Conservation (phyloP, 2,329 filamentous ascomycete species). For the Fusarium sp. region DNA sequence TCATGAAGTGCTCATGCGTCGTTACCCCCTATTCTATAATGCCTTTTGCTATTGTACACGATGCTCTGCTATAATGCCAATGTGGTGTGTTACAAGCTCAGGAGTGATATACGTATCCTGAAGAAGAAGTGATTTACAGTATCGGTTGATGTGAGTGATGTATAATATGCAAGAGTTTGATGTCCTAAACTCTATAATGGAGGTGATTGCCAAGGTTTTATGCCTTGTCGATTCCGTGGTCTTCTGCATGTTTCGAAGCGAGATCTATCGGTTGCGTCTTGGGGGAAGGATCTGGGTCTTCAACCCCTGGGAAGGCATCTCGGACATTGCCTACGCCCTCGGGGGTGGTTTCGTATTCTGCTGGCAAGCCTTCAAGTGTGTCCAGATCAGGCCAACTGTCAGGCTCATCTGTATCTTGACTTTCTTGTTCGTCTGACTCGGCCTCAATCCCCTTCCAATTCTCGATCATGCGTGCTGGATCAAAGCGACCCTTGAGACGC, state of each 20-base stretch:
- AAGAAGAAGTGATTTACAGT: constrained; percentile 27
- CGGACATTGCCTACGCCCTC: neutral
- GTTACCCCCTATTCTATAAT: neutral
- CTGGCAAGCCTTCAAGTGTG: neutral
- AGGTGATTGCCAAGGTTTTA: neutral
- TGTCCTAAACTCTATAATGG: neutral
- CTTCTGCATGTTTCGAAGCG: neutral
- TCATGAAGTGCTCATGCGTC: neutral
- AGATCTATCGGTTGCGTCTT: neutral
- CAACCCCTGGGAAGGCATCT: neutral
- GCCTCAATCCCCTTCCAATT: constrained; percentile 21
- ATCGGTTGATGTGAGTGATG: neutral
- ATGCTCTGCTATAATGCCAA: neutral
- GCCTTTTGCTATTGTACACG: constrained; percentile 33
- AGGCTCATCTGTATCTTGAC: neutral
- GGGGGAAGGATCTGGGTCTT: neutral
- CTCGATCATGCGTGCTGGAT: constrained; percentile 37
- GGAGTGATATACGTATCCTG: constrained; percentile 1
- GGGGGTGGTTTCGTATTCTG: neutral
- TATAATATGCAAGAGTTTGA: neutral
- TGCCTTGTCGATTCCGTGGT: neutral
- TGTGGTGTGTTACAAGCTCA: neutral
- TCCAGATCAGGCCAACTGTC: constrained; percentile 19
- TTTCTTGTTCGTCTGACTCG: neutral
- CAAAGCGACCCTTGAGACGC: constrained; percentile 41